These are phyloP conservation scores for Scedosporium apiospermum DNA, from an alignment of 2,329 filamentous ascomycete species.

Conservation along the genomic window DNA sequence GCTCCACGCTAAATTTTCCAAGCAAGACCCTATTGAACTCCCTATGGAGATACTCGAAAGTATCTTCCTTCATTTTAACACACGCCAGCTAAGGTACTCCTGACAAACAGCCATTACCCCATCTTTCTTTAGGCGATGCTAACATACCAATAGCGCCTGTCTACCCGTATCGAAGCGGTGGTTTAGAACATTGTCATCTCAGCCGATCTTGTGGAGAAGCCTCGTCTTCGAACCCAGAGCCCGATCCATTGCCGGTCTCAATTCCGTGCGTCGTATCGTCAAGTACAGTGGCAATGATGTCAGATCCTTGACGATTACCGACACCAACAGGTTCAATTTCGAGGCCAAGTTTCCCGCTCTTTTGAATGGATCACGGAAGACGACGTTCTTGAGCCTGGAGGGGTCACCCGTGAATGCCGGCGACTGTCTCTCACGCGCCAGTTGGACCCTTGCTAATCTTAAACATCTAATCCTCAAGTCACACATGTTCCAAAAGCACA, in stretches of 20 bases:
- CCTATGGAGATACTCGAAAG: slow-evolving; percentile 7
- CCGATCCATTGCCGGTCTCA: not conserved
- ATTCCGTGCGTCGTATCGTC: slow-evolving; percentile 2
- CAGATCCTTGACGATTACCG: not conserved
- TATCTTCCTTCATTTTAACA: slow-evolving; percentile 3
- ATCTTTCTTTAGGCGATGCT: not conserved
- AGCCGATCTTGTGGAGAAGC: not conserved
- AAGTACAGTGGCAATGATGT: slow-evolving; percentile 5
- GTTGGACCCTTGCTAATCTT: slow-evolving; percentile 2
- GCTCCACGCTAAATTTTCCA: slow-evolving; percentile 1
- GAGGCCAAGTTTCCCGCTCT: slow-evolving; percentile 4
- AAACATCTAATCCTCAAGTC: not conserved
- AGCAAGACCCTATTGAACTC: slow-evolving; percentile 5
- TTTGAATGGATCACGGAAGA: slow-evolving; percentile 1
- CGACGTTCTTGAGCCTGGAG: not conserved
- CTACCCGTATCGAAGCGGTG: slow-evolving; percentile 4
- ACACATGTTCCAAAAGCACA: slow-evolving; percentile 1
- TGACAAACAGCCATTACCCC: not conserved
- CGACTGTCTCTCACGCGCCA: slow-evolving; percentile 1
- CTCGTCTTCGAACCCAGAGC: not conserved
- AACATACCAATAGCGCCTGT: not conserved
- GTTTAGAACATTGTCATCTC: not conserved
- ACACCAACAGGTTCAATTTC: slow-evolving; percentile 6
- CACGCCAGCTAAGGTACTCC: slow-evolving; percentile 3
- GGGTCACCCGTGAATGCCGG: slow-evolving; percentile 1